These are phyloP conservation scores for Vaucheria bursata DNA, from an alignment of 352 stramenopile species.

Conservation along the genomic window DNA sequence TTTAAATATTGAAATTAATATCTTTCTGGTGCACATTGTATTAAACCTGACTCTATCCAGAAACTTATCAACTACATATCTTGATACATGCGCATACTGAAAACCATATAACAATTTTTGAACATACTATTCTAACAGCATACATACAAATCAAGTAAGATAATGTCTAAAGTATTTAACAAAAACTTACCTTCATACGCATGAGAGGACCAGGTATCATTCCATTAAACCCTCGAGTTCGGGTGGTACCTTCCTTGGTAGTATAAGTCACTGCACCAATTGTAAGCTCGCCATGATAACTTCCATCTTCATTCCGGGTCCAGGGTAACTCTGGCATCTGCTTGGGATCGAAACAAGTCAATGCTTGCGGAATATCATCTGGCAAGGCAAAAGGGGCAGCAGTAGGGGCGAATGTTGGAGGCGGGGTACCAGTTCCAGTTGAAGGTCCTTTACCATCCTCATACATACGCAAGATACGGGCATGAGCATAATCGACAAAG, in stretches of 20 bases:
- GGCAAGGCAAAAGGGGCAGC: constrained; percentile 1
- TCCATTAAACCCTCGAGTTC: constrained; percentile 4
- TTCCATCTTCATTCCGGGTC: neutral
- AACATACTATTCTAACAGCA: too few species aligned
- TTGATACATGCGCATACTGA: too few species aligned
- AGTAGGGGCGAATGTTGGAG: neutral
- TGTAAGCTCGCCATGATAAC: neutral
- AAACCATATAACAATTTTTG: too few species aligned
- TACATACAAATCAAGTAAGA: too few species aligned
- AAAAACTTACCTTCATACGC: constrained; percentile 26
- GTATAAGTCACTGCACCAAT: neutral
- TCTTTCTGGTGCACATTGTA: too few species aligned
- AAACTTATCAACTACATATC: too few species aligned
- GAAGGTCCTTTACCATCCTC: neutral
- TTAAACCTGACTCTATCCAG: too few species aligned
- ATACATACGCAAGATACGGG: constrained; percentile 8
- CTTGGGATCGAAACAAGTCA: neutral
- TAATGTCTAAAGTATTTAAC: too few species aligned
- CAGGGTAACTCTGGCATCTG: neutral
- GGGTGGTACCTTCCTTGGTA: neutral
- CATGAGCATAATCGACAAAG: neutral
- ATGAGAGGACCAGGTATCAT: constrained; percentile 34
- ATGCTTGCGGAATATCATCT: neutral
- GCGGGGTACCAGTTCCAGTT: neutral
- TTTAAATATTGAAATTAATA: too few species aligned